A percentile compares a stretch with the other conserved stretches of the same genome.
Evolutionary conservation across 257 asterid genomes (phyloP).

Genomic region (Fraxinus anomala): DNA sequence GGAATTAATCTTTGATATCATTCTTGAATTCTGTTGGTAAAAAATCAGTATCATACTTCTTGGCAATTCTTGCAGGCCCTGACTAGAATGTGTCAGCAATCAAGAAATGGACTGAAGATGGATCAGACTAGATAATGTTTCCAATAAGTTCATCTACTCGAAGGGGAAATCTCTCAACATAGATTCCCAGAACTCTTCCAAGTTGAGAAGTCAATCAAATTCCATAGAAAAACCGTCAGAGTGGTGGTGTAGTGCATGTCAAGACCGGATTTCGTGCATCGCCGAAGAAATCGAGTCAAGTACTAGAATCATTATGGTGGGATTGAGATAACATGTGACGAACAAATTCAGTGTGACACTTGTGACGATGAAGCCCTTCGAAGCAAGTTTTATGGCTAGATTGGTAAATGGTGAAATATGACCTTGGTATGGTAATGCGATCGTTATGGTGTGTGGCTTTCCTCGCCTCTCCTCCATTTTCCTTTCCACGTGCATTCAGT

Average conservation of each 20-base stretch:
- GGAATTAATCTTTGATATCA: slow-evolving; percentile 29
- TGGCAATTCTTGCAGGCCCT: slow-evolving; percentile 32
- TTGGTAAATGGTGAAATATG: slow-evolving; percentile 57
- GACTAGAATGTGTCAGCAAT: slow-evolving; percentile 38
- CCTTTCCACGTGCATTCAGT: neutral
- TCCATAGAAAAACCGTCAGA: slow-evolving; percentile 43
- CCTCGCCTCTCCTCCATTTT: slow-evolving; percentile 13
- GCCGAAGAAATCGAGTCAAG: slow-evolving; percentile 33
- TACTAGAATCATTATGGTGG: neutral
- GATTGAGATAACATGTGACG: slow-evolving; percentile 49
- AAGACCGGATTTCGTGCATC: slow-evolving; percentile 42
- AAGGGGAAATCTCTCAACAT: slow-evolving; percentile 30
- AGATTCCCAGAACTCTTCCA: slow-evolving; percentile 37
- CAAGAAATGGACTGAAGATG: slow-evolving; percentile 24
- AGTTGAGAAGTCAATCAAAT: slow-evolving; percentile 39
- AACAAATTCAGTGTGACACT: slow-evolving; percentile 48
- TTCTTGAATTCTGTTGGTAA: slow-evolving; percentile 28
- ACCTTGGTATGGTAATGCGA: slow-evolving; percentile 54
- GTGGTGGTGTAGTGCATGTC: slow-evolving; percentile 55
- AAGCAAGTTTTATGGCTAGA: slow-evolving; percentile 60
- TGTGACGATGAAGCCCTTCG: slow-evolving; percentile 52
- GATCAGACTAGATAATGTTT: slow-evolving; percentile 21
- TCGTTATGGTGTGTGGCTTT: slow-evolving; percentile 53
- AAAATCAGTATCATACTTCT: slow-evolving; percentile 21
- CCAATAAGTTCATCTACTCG: slow-evolving; percentile 36